phyloP scores from a whole-genome alignment of 345 rosid species.

The Dimocarpus longan region DNA sequence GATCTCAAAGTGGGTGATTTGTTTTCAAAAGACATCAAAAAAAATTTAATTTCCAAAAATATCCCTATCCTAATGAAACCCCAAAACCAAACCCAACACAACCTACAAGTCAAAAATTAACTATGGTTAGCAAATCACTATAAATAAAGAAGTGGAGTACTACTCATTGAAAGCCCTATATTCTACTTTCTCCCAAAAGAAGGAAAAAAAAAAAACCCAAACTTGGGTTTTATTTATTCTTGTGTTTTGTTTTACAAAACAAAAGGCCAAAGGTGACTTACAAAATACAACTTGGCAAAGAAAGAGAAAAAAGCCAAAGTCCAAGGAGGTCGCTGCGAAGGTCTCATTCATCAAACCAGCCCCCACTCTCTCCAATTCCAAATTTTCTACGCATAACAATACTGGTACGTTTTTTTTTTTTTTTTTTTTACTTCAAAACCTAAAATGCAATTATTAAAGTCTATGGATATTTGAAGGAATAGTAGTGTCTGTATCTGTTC shows the following conservation, averaged over 20 bases:
- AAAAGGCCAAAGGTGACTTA: background rate
- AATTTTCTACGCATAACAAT: background rate
- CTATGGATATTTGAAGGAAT: slow-evolving; percentile 17
- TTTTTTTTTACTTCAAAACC: background rate
- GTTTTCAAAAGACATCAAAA: background rate
- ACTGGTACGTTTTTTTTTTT: slow-evolving; percentile 28
- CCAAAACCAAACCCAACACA: slow-evolving; percentile 15
- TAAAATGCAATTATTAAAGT: slow-evolving; percentile 1
- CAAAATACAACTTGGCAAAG: slow-evolving; percentile 2
- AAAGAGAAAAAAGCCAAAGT: slow-evolving; percentile 24
- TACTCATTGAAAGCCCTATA: slow-evolving; percentile 8
- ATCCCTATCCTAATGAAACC: background rate
- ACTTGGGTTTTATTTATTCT: background rate
- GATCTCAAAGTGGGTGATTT: background rate
- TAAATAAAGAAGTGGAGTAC: slow-evolving; percentile 20
- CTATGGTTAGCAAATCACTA: slow-evolving; percentile 29
- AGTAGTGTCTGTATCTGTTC: slow-evolving; percentile 37
- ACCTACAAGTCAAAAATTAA: slow-evolving; percentile 24
- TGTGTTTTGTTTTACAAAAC: no score
- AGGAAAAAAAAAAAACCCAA: background rate
- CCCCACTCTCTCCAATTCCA: slow-evolving; percentile 2
- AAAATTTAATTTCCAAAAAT: background rate
- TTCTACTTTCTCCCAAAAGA: background rate
- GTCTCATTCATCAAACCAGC: slow-evolving; percentile 18
- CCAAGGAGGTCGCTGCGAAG: slow-evolving; percentile 12